Evolutionary conservation across 495 filamentous ascomycete genomes (phyloP).

Genomic region (Xylaria nigripes): DNA sequence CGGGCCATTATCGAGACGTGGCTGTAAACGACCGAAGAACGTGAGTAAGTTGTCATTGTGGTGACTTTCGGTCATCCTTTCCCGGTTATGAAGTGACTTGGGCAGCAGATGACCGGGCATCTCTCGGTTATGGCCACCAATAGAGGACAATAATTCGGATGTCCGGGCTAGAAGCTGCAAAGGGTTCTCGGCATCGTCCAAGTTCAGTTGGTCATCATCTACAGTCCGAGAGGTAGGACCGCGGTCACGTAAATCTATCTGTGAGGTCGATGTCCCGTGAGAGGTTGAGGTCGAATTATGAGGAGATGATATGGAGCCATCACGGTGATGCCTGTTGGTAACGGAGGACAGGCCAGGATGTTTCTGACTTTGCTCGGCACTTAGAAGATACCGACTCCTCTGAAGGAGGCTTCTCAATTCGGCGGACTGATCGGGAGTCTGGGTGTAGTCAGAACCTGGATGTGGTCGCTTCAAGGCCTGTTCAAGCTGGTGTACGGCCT

Average conservation of each 20-base stretch:
- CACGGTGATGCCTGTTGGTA: constrained; percentile 11
- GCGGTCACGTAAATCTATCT: constrained; percentile 24
- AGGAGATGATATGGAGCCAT: constrained; percentile 22
- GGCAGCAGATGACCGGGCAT: constrained; percentile 9
- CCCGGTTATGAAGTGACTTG: constrained; percentile 14
- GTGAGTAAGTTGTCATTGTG: constrained; percentile 27
- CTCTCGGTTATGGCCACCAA: constrained; percentile 23
- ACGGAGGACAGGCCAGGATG: constrained; percentile 9
- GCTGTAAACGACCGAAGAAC: constrained; percentile 56
- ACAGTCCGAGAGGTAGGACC: constrained; percentile 14
- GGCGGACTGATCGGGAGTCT: constrained; percentile 47
- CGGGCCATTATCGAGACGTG: constrained; percentile 51
- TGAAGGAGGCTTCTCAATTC: constrained; percentile 50
- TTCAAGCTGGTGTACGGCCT: constrained; percentile 64
- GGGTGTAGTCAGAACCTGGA: constrained; percentile 36
- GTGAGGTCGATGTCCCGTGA: constrained; percentile 20
- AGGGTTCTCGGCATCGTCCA: constrained; percentile 69
- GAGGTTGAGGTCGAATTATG: constrained; percentile 23
- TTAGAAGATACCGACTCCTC: constrained; percentile 35
- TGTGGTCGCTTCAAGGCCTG: constrained; percentile 60
- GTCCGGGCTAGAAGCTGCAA: constrained; percentile 62
- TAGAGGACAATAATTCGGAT: constrained; percentile 56
- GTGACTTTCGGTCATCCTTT: constrained; percentile 19
- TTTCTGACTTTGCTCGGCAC: constrained; percentile 15
- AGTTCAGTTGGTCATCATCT: constrained; percentile 44